phyloP scores from a whole-genome alignment of 768 basidiomycete genomes.

The Leccinum subgranulosum region DNA sequence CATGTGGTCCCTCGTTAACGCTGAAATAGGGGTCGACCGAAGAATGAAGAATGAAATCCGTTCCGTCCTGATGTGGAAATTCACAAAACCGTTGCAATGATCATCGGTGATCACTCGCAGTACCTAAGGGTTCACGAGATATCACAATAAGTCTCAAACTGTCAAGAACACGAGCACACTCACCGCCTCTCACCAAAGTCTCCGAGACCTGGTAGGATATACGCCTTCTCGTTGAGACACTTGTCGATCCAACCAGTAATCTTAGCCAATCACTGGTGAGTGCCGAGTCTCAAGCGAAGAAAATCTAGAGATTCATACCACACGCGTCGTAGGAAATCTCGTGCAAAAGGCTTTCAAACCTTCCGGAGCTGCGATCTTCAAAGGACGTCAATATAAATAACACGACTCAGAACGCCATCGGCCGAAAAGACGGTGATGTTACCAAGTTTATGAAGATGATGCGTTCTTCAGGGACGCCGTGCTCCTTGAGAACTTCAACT shows the following conservation, averaged over 20 bases:
- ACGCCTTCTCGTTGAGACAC: constrained; percentile 87
- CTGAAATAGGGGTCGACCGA: neutral
- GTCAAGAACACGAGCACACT: constrained; percentile 1
- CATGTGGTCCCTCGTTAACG: neutral
- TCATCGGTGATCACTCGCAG: constrained; percentile 20
- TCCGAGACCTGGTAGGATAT: constrained; percentile 93
- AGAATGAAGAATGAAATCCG: neutral
- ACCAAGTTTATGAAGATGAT: constrained; percentile 95
- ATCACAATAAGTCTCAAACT: neutral
- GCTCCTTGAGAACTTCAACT: constrained; percentile 87
- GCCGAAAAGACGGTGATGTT: neutral
- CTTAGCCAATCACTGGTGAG: constrained; percentile 35
- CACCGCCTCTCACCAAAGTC: constrained; percentile 93
- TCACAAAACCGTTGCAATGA: neutral
- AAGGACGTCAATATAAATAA: neutral
- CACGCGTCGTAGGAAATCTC: constrained; percentile 70
- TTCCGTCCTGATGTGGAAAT: too few species aligned
- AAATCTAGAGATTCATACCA: constrained; percentile 49
- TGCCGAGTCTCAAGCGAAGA: neutral
- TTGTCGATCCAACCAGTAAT: constrained; percentile 96
- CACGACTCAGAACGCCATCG: neutral
- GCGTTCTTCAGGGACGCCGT: constrained; percentile 90
- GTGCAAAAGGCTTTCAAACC: constrained; percentile 79
- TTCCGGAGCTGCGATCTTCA: constrained; percentile 84
- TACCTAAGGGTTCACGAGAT: constrained; percentile 13